Evolutionary conservation across 495 filamentous ascomycete species (phyloP).

Genomic region (Polyplosphaeria fusca): DNA sequence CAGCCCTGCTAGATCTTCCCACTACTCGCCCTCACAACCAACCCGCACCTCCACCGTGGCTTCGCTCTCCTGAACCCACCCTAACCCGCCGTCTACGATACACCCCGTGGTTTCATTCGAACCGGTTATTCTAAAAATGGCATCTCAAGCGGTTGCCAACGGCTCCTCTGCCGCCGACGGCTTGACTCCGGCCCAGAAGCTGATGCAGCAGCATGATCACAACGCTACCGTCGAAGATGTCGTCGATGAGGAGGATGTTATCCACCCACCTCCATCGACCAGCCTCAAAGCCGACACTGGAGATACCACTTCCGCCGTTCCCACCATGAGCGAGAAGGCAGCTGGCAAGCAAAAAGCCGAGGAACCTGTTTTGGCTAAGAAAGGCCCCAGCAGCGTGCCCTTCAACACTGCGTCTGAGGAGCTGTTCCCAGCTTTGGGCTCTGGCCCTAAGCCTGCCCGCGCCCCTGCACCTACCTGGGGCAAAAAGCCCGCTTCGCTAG

Average conservation of each 20-base stretch:
- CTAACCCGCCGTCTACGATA: slow-evolving; percentile 11
- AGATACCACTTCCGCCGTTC: slow-evolving; percentile 37
- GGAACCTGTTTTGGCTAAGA: slow-evolving; percentile 35
- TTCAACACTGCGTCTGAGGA: slow-evolving; percentile 85
- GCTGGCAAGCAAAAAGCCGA: slow-evolving; percentile 60
- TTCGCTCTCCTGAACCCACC: background rate
- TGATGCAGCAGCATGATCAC: slow-evolving; percentile 76
- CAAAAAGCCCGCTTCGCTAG: slow-evolving; percentile 52
- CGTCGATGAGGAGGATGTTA: slow-evolving; percentile 72
- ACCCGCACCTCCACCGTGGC: slow-evolving; percentile 3
- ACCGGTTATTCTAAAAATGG: slow-evolving; percentile 43
- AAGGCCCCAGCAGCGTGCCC: slow-evolving; percentile 38
- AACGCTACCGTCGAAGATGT: slow-evolving; percentile 73
- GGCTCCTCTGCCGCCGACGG: slow-evolving; percentile 28
- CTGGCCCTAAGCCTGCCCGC: slow-evolving; percentile 59
- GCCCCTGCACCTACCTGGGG: slow-evolving; percentile 64
- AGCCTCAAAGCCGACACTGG: slow-evolving; percentile 33
- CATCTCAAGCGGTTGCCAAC: slow-evolving; percentile 45
- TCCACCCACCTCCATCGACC: slow-evolving; percentile 54
- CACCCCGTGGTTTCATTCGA: slow-evolving; percentile 24
- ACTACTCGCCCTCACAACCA: background rate
- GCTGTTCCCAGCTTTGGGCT: slow-evolving; percentile 81
- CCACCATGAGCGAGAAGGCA: slow-evolving; percentile 53
- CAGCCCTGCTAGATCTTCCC: background rate
- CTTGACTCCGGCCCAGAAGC: slow-evolving; percentile 63